Conservation (phyloP, 495 filamentous ascomycete genomes). For the Neurospora sp. region DNA sequence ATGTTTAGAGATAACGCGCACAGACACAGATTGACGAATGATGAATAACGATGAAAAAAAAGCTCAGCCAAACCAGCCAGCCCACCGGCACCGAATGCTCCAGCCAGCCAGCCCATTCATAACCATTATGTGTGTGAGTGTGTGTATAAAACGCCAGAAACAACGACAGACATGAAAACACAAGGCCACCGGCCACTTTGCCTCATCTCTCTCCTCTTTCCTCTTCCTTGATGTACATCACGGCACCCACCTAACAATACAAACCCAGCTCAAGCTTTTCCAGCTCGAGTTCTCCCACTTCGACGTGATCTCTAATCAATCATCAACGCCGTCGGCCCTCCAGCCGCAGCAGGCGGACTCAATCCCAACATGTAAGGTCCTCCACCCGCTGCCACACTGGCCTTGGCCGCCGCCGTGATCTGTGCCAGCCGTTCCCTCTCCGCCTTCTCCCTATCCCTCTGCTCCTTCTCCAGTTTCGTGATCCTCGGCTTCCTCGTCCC, state of each 20-base stretch:
- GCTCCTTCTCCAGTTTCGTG: slow-evolving; percentile 72
- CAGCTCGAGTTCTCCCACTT: too few relatives aligned
- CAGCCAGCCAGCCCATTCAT: too few relatives aligned
- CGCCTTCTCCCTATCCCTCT: slow-evolving; percentile 50
- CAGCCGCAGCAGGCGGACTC: not conserved
- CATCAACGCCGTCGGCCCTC: not conserved
- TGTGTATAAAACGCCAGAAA: too few relatives aligned
- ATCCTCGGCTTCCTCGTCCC: slow-evolving; percentile 69
- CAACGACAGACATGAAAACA: too few relatives aligned
- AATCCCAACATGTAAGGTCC: not conserved
- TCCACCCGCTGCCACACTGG: not conserved
- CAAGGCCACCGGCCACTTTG: too few relatives aligned
- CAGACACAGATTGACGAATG: too few relatives aligned
- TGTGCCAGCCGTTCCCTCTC: slow-evolving; percentile 29
- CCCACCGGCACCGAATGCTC: too few relatives aligned
- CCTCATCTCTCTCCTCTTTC: not conserved
- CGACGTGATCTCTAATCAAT: not conserved
- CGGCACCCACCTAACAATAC: not conserved
- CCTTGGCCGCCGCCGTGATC: slow-evolving; percentile 6
- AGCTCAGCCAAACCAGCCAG: too few relatives aligned
- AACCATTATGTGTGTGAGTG: too few relatives aligned
- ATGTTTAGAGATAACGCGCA: too few relatives aligned
- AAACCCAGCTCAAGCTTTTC: too few relatives aligned
- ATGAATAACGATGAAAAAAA: too few relatives aligned
- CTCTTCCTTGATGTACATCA: not conserved